Evolutionary conservation across 1,139 yeast genomes (phyloP).

Genomic region (Pichia sp.): DNA sequence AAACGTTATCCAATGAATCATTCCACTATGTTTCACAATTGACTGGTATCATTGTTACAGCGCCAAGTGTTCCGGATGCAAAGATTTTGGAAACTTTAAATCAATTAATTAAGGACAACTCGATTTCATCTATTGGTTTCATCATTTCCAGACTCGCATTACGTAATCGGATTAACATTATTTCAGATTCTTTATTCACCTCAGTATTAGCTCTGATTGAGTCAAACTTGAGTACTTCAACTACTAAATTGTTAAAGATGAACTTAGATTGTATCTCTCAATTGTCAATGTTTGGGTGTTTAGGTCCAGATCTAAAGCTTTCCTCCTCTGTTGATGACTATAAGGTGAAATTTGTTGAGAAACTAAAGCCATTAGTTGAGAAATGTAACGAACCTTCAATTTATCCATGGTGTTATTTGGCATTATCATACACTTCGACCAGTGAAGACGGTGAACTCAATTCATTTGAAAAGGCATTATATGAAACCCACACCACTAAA

Average conservation of each 20-base stretch:
- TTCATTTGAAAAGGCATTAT: slow-evolving; percentile 45
- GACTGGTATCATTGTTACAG: slow-evolving; percentile 57
- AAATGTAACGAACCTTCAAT: slow-evolving; percentile 63
- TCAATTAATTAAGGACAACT: slow-evolving; percentile 15
- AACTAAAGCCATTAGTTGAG: slow-evolving; percentile 44
- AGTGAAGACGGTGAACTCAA: slow-evolving; percentile 18
- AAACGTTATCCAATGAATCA: slow-evolving; percentile 39
- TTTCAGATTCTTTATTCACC: slow-evolving; percentile 24
- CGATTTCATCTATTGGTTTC: slow-evolving; percentile 36
- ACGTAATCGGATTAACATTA: slow-evolving; percentile 33
- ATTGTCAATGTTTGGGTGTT: slow-evolving; percentile 57
- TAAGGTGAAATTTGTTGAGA: slow-evolving; percentile 33
- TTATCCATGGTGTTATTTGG: slow-evolving; percentile 52
- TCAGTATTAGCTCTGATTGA: slow-evolving; percentile 24
- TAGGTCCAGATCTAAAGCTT: slow-evolving; percentile 36
- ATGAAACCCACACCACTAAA: slow-evolving; percentile 61
- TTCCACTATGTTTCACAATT: slow-evolving; percentile 40
- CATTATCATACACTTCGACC: slow-evolving; percentile 39
- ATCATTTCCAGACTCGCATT: slow-evolving; percentile 51
- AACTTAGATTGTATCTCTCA: slow-evolving; percentile 53
- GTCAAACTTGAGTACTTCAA: slow-evolving; percentile 21
- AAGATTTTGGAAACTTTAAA: slow-evolving; percentile 19
- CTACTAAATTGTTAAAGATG: slow-evolving; percentile 29
- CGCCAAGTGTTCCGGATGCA: slow-evolving; percentile 33
- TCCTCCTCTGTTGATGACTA: slow-evolving; percentile 20